phyloP scores from a whole-genome alignment of 768 basidiomycete species.

The Boletus insuetus region DNA sequence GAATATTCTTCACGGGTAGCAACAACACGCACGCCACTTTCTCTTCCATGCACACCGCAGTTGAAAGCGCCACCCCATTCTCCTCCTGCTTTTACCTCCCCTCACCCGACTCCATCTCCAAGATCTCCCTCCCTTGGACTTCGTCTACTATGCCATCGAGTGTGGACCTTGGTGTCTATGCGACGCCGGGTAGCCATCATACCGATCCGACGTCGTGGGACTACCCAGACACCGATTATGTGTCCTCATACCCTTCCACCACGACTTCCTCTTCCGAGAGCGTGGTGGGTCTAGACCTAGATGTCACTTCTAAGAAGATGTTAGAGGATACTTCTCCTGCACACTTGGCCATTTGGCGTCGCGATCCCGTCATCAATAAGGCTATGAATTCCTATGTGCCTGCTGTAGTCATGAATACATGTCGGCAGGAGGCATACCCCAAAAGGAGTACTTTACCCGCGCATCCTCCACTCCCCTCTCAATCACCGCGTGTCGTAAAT shows the following conservation, averaged over 20 bases:
- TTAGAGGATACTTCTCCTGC: constrained; percentile 30
- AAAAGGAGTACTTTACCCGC: constrained; percentile 6
- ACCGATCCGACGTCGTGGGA: constrained; percentile 51
- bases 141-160: constrained; percentile 36
- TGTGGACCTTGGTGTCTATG: constrained; percentile 38
- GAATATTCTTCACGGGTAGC: constrained; percentile 37
- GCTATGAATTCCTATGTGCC: constrained; percentile 26
- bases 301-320: constrained; percentile 30
- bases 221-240: constrained; percentile 44
- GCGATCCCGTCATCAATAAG: constrained; percentile 25
- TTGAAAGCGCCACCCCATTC: constrained; percentile 58
- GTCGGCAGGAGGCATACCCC: constrained; percentile 22
- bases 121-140: constrained; percentile 34
- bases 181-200: constrained; percentile 46
- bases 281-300: constrained; percentile 32
- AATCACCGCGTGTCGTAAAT: constrained; percentile 7
- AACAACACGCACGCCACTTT: constrained; percentile 44
- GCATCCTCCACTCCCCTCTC: constrained; percentile 12
- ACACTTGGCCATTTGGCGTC: constrained; percentile 33
- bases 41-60: constrained; percentile 75
- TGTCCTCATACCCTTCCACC: constrained; percentile 47
- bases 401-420: constrained; percentile 27
- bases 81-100: constrained; percentile 56
- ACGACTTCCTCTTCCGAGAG: constrained; percentile 38
- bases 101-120: constrained; percentile 41